Percentiles rank a stretch among this genome's conserved stretches.
phyloP scores from a whole-genome alignment of 768 basidiomycete species.

The Dentipellis fragilis region DNA sequence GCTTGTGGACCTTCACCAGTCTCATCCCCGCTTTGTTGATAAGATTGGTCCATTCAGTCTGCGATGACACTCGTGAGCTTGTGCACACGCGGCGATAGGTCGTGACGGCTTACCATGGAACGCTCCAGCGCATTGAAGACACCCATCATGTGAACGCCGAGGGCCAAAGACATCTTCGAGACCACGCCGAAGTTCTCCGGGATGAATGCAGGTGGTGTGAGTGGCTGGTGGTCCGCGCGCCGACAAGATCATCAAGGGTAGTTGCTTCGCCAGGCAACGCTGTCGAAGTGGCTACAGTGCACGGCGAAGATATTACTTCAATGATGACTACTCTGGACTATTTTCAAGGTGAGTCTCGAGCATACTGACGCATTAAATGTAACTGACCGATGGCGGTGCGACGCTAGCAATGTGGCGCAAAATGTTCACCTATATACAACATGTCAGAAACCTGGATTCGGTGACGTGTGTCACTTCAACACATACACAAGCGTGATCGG shows the following conservation, averaged over 20 bases:
- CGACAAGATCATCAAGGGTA: constrained; percentile 2
- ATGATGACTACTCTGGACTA: constrained; percentile 1
- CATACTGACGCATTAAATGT: background rate
- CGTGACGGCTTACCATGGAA: constrained; percentile 1
- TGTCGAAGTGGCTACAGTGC: background rate
- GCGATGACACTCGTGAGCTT: background rate
- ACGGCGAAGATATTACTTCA: constrained; percentile 2
- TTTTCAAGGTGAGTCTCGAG: too few relatives aligned
- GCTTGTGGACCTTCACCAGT: background rate
- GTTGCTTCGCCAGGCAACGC: background rate
- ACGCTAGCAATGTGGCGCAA: constrained; percentile 4
- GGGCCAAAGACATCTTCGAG: constrained; percentile 5
- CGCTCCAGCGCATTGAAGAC: constrained; percentile 10
- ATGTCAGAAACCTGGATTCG: background rate
- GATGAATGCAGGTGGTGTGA: constrained; percentile 2
- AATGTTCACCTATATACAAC: constrained; percentile 1
- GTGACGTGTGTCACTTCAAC: background rate
- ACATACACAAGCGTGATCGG: constrained; percentile 8
- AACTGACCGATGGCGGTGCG: background rate
- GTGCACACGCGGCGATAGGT: background rate
- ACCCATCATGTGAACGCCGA: constrained; percentile 11
- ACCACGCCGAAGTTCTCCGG: constrained; percentile 5
- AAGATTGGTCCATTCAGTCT: constrained; percentile 1
- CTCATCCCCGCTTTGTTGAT: background rate
- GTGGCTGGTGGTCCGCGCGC: background rate